Conservation (phyloP, 176 grass and related monocot genomes). For the Oryza glumipatula region DNA sequence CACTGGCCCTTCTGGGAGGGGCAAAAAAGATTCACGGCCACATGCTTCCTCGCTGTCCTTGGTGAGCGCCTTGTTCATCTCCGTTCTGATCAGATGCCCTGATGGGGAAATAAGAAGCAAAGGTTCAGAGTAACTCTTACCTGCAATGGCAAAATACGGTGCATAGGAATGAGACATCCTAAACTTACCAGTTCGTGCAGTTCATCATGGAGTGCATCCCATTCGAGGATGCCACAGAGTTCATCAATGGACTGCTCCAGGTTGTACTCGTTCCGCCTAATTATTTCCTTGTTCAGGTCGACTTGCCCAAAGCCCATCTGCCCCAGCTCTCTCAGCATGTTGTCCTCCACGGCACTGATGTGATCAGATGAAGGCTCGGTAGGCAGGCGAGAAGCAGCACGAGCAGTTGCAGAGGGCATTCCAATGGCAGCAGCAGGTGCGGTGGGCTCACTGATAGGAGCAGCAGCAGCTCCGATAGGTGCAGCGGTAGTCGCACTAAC, state of each 20-base stretch:
- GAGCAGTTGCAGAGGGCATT: not conserved
- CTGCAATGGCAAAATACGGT: not conserved
- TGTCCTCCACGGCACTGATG: slow-evolving; percentile 49
- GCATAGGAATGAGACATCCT: not conserved
- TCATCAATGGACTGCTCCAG: slow-evolving; percentile 64
- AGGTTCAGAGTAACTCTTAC: slow-evolving; percentile 1
- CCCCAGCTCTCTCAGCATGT: slow-evolving; percentile 61
- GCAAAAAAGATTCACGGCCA: slow-evolving; percentile 43
- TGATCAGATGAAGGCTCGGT: not conserved
- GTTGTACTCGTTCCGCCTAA: slow-evolving; percentile 67
- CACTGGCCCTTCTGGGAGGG: slow-evolving; percentile 37
- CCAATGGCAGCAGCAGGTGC: not conserved
- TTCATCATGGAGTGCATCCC: slow-evolving; percentile 65
- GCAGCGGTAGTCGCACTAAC: not conserved
- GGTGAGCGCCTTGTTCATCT: slow-evolving; percentile 47
- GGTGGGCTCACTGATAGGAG: not conserved
- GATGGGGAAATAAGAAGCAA: not conserved
- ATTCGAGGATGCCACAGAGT: slow-evolving; percentile 62
- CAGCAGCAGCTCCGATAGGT: not conserved
- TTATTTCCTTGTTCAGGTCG: slow-evolving; percentile 82
- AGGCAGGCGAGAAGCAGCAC: not conserved
- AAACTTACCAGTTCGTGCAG: slow-evolving; percentile 63
- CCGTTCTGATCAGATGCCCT: slow-evolving; percentile 63
- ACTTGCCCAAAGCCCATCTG: slow-evolving; percentile 68
- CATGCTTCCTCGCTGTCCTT: slow-evolving; percentile 40